Percentiles rank a stretch among this genome's conserved stretches.
Evolutionary conservation across 2,329 filamentous ascomycete genomes (phyloP).

Genomic region (Pyricularia sp.): DNA sequence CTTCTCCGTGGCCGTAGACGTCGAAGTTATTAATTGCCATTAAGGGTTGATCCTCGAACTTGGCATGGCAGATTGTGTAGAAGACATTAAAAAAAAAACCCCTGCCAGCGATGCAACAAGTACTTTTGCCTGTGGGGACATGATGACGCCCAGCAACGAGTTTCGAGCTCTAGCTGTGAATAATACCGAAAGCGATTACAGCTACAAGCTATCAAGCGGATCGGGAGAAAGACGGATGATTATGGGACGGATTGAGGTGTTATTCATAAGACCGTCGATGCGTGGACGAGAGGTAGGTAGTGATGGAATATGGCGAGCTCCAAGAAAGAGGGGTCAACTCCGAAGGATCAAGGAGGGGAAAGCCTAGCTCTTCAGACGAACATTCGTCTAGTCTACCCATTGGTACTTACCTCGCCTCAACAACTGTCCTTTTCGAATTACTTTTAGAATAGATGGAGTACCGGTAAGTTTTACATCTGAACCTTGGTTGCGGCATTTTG

Average conservation of each 20-base stretch:
- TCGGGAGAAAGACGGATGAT: neutral
- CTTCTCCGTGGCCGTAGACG: neutral
- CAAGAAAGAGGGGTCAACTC: neutral
- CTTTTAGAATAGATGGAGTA: neutral
- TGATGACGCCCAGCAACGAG: neutral
- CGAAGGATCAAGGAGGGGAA: neutral
- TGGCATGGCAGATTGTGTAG: no score
- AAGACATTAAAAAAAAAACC: no score
- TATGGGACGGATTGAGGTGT: neutral
- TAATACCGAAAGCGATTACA: neutral
- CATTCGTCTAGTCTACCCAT: neutral
- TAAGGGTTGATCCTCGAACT: neutral
- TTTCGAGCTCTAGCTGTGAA: neutral
- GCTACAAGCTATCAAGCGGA: neutral
- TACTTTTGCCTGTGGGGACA: neutral
- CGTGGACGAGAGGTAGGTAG: neutral
- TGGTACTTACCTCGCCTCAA: neutral
- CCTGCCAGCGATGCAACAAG: neutral
- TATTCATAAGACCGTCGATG: neutral
- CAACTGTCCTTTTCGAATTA: neutral
- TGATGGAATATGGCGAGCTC: neutral
- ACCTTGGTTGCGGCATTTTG: neutral
- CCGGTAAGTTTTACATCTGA: neutral
- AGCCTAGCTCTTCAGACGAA: neutral
- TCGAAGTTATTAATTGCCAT: neutral